A percentile compares a stretch with the other conserved stretches of the same genome.
Conservation (phyloP, 768 basidiomycete species). For the Panaeolus papilionaceus region DNA sequence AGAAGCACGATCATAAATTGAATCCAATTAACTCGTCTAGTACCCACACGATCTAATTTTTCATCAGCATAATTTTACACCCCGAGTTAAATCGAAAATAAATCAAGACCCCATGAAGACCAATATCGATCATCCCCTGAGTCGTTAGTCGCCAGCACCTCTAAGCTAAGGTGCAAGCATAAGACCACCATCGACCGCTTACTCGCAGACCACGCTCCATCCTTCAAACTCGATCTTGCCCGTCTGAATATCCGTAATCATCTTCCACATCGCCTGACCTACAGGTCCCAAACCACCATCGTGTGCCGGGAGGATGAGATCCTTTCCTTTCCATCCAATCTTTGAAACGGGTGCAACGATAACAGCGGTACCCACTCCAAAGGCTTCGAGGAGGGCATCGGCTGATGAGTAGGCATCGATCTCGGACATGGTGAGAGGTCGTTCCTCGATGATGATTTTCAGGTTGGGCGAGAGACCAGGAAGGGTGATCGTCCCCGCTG, state of each 20-base stretch:
- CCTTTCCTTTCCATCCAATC: conserved; percentile 57
- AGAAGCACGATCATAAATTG: not conserved
- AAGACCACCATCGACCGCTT: not conserved
- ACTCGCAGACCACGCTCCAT: conserved; percentile 58
- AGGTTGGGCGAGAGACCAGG: conserved; percentile 44
- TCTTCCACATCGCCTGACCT: conserved; percentile 66
- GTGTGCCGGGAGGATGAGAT: conserved; percentile 57
- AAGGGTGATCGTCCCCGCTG: conserved; percentile 47
- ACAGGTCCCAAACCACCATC: conserved; percentile 56
- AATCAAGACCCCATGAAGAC: not conserved
- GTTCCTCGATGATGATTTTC: conserved; percentile 58
- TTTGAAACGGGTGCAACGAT: conserved; percentile 67
- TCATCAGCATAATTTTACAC: conserved; percentile 9
- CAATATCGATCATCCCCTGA: not conserved
- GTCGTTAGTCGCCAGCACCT: not conserved
- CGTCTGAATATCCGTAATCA: conserved; percentile 75
- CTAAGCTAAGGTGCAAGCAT: not conserved
- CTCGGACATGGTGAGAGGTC: conserved; percentile 63
- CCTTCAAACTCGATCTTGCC: conserved; percentile 64
- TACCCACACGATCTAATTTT: conserved; percentile 4
- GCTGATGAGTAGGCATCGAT: conserved; percentile 51
- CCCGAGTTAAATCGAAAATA: not conserved
- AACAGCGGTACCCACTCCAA: conserved; percentile 81
- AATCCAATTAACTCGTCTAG: conserved; percentile 7
- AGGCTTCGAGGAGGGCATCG: conserved; percentile 72